Conservation (phyloP, 148 eudicot species). For the Rhododendron vialii region DNA sequence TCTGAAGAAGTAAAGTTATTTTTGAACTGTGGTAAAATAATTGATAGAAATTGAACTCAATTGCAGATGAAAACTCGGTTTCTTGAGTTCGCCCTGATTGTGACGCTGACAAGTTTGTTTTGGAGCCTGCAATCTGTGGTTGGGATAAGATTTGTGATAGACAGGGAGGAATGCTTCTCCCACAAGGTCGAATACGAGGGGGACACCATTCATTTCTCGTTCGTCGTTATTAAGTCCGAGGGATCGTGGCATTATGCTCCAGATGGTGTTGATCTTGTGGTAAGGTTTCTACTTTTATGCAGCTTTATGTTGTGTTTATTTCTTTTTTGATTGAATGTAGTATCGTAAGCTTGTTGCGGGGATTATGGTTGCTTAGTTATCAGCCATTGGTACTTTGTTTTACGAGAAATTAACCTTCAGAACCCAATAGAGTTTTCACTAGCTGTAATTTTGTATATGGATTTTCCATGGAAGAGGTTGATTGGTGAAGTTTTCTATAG, state of each 20-base stretch:
- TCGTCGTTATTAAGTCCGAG: slow-evolving; percentile 82
- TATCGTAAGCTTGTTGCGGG: background rate
- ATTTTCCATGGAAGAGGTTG: background rate
- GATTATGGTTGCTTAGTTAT: background rate
- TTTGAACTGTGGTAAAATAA: background rate
- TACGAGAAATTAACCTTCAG: background rate
- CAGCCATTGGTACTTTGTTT: background rate
- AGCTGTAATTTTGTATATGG: background rate
- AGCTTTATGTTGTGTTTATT: background rate
- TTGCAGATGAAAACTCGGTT: slow-evolving; percentile 19
- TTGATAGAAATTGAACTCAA: background rate
- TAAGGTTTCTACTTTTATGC: slow-evolving; percentile 22
- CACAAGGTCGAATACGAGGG: slow-evolving; percentile 80
- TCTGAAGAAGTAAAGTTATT: background rate
- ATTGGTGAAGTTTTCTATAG: background rate
- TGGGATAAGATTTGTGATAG: slow-evolving; percentile 82
- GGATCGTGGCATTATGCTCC: slow-evolving; percentile 65
- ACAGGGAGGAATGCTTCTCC: slow-evolving; percentile 89
- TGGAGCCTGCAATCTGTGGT: slow-evolving; percentile 30
- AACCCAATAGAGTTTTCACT: background rate
- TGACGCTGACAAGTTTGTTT: slow-evolving; percentile 28
- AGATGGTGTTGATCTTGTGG: slow-evolving; percentile 91
- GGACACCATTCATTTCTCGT: slow-evolving; percentile 67
- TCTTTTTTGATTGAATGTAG: background rate
- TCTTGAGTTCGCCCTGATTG: background rate